Percentiles rank a stretch among this genome's conserved stretches.
Conservation (phyloP, 768 basidiomycete species). For the Phlebiopsis flavidoalba region DNA sequence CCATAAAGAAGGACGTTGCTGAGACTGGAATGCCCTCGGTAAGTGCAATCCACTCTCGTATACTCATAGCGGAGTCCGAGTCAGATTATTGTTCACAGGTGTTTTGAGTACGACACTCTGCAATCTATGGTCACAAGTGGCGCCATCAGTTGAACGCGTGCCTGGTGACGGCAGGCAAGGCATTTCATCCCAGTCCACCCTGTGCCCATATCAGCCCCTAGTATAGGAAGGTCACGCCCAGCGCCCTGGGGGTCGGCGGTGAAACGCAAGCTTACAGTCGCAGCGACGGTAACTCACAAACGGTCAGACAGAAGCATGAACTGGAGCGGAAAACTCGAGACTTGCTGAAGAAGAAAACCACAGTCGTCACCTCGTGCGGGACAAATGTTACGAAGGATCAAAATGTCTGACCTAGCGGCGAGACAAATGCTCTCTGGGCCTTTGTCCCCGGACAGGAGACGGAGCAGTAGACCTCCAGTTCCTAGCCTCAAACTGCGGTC, state of each 20-base stretch:
- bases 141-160: constrained; percentile 61
- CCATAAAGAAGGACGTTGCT: constrained; percentile 34
- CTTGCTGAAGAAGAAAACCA: constrained; percentile 43
- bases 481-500: constrained; percentile 28
- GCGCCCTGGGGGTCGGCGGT: constrained; percentile 39
- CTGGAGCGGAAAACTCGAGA: constrained; percentile 26
- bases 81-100: constrained; percentile 36
- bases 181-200: constrained; percentile 39
- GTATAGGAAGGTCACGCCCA: constrained; percentile 16
- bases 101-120: constrained; percentile 76
- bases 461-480: constrained; percentile 26
- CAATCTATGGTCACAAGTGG: constrained; percentile 72
- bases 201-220: constrained; percentile 28
- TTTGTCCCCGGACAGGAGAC: constrained; percentile 14
- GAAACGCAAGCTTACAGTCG: constrained; percentile 50
- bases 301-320: constrained; percentile 5
- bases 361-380: constrained; percentile 21
- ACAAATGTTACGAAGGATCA: constrained; percentile 15
- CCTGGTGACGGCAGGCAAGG: constrained; percentile 41
- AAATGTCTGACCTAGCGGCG: constrained; percentile 21
- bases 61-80: neutral
- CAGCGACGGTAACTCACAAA: constrained; percentile 22
- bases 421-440: constrained; percentile 16
- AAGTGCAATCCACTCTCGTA: constrained; percentile 24
- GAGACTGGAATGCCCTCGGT: constrained; percentile 81